Percentiles rank a stretch among this genome's conserved stretches.
These are phyloP conservation scores for Prunus fruticosa DNA, from an alignment of 306 rosid genomes.

Conservation along the genomic window DNA sequence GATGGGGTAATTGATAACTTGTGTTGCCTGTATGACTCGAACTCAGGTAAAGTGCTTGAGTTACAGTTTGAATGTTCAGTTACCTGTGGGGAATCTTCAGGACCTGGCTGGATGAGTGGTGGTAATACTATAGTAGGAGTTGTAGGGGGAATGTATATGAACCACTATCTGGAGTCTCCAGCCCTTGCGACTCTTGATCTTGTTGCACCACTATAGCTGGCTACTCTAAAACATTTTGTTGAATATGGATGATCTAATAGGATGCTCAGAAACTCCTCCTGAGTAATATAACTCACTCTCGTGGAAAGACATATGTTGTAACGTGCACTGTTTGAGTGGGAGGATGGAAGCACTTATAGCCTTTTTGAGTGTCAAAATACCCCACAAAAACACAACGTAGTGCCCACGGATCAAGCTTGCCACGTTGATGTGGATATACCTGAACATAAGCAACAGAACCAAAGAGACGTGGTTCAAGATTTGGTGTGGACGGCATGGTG, in stretches of 20 bases:
- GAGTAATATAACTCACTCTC: background rate
- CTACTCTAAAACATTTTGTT: background rate
- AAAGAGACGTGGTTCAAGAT: background rate
- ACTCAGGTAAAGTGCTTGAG: background rate
- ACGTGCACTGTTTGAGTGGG: background rate
- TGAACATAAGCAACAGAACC: background rate
- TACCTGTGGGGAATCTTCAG: background rate
- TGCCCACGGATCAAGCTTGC: background rate
- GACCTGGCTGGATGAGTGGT: background rate
- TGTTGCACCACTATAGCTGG: background rate
- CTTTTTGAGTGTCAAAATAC: no score
- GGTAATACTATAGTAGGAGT: background rate
- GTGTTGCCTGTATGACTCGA: background rate
- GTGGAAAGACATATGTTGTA: background rate
- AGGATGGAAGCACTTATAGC: no score
- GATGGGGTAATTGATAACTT: background rate
- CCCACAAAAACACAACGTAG: background rate
- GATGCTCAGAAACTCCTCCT: background rate
- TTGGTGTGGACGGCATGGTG: background rate
- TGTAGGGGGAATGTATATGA: background rate
- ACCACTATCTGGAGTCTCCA: background rate
- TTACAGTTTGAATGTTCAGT: background rate
- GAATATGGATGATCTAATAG: background rate
- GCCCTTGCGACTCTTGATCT: background rate
- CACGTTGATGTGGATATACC: background rate